Conservation (phyloP, 306 rosid genomes). For the Trichosanthes cucumerina region DNA sequence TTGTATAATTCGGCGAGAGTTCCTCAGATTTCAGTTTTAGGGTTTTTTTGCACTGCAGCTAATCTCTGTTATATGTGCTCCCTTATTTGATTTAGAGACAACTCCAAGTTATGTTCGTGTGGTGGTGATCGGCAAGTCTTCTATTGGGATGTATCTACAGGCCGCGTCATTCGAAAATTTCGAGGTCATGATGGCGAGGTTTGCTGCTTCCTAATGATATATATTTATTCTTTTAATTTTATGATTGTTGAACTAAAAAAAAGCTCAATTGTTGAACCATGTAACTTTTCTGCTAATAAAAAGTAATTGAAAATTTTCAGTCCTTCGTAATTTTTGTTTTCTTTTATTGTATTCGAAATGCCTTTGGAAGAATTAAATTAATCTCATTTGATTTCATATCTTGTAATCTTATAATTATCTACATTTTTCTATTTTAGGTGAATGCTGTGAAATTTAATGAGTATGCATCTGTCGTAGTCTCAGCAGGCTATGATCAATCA, state of each 20-base stretch:
- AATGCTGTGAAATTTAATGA: conserved; percentile 81
- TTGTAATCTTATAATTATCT: background rate
- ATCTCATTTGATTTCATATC: background rate
- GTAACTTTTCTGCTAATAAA: background rate
- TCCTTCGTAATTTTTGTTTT: background rate
- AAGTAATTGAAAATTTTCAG: background rate
- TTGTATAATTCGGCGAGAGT: background rate
- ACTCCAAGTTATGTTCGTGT: conserved; percentile 69
- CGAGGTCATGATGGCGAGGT: conserved; percentile 82
- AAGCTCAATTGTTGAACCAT: background rate
- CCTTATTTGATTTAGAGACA: conserved; percentile 40
- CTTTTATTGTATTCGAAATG: background rate
- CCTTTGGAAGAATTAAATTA: background rate
- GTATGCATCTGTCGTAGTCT: conserved; percentile 70
- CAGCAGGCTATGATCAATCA: conserved; percentile 87
- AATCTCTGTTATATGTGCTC: background rate
- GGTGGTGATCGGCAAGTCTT: conserved; percentile 85
- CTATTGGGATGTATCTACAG: conserved; percentile 85
- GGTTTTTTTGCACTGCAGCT: background rate
- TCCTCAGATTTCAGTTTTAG: background rate
- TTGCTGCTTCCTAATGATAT: background rate
- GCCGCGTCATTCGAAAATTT: conserved; percentile 76
- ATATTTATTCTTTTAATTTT: background rate
- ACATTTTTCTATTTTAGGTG: conserved; percentile 25
- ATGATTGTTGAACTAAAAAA: too few species aligned